Percentiles rank a stretch among this genome's conserved stretches.
These are phyloP conservation scores for Blastobotrys parvus DNA, from an alignment of 805 yeast genomes.

Conservation along the genomic window DNA sequence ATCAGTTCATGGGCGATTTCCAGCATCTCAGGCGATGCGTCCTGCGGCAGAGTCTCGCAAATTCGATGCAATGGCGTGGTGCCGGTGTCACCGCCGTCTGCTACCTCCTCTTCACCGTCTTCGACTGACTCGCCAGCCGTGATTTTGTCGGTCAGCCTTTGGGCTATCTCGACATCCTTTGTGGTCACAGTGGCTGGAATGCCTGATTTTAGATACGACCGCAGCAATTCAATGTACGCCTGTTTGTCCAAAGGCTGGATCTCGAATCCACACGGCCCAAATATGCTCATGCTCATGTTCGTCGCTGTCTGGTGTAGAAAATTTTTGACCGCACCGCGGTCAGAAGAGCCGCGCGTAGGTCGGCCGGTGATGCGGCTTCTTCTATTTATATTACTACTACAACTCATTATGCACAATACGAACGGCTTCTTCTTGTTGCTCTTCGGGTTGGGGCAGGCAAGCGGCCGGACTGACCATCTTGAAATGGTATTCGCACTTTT, in stretches of 20 bases:
- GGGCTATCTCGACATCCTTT: slow-evolving; percentile 50
- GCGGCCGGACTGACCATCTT: slow-evolving; percentile 26
- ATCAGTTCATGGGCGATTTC: slow-evolving; percentile 46
- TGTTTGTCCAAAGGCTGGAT: slow-evolving; percentile 11
- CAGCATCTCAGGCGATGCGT: slow-evolving; percentile 37
- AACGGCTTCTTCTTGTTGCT: not conserved
- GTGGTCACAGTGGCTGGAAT: slow-evolving; percentile 77
- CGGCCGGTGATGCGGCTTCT: not conserved
- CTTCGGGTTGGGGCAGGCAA: slow-evolving; percentile 13
- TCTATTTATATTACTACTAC: slow-evolving; percentile 1
- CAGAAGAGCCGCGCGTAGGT: not conserved
- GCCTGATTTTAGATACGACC: slow-evolving; percentile 46
- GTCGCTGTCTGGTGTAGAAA: not conserved
- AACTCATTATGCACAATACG: slow-evolving; percentile 6
- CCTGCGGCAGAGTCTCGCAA: slow-evolving; percentile 40
- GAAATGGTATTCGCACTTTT: slow-evolving; percentile 72
- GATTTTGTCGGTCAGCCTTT: not conserved
- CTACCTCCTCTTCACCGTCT: slow-evolving; percentile 7
- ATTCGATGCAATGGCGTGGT: slow-evolving; percentile 77
- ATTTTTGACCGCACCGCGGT: not conserved
- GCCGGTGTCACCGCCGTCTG: slow-evolving; percentile 34
- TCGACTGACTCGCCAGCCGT: not conserved
- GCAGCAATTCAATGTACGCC: slow-evolving; percentile 25
- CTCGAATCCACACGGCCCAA: slow-evolving; percentile 12
- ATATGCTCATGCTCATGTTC: slow-evolving; percentile 3